Conservation (phyloP, 805 yeast species). For the Candida nanaspora region DNA sequence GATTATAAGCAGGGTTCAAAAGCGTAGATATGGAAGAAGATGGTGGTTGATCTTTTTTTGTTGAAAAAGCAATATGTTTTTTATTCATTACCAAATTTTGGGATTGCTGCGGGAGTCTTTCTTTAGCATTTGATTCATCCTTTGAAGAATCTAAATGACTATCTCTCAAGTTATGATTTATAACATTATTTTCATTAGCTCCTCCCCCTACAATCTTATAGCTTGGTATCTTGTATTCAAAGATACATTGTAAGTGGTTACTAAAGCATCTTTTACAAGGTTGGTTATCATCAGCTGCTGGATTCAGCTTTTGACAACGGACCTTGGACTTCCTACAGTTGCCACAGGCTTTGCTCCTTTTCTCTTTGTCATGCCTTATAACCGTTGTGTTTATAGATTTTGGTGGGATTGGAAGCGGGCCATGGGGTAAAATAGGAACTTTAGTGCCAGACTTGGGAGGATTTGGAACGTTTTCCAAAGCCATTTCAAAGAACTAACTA, state of each 20-base stretch:
- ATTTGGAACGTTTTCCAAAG: neutral
- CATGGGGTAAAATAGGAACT: neutral
- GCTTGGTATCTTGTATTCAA: constrained; percentile 46
- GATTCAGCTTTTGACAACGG: constrained; percentile 44
- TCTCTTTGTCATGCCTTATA: constrained; percentile 11
- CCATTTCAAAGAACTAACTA: neutral
- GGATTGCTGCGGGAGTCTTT: too few relatives aligned
- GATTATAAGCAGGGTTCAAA: neutral
- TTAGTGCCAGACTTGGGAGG: neutral
- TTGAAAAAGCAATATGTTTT: too few relatives aligned
- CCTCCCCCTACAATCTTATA: constrained; percentile 25
- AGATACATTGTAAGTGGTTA: constrained; percentile 47
- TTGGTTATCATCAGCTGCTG: constrained; percentile 20
- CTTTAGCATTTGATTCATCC: too few relatives aligned
- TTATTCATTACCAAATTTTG: too few relatives aligned
- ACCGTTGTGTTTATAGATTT: neutral
- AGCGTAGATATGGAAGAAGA: neutral
- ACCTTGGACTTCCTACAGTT: constrained; percentile 58
- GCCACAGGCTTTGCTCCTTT: constrained; percentile 49
- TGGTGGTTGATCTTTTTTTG: too few relatives aligned
- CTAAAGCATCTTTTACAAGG: constrained; percentile 56
- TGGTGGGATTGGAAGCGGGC: neutral
- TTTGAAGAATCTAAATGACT: too few relatives aligned
- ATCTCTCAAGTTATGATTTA: constrained; percentile 1
- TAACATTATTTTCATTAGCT: constrained; percentile 3